These are phyloP conservation scores for Paulownia fortunei DNA, from an alignment of 257 asterid species.

Conservation along the genomic window DNA sequence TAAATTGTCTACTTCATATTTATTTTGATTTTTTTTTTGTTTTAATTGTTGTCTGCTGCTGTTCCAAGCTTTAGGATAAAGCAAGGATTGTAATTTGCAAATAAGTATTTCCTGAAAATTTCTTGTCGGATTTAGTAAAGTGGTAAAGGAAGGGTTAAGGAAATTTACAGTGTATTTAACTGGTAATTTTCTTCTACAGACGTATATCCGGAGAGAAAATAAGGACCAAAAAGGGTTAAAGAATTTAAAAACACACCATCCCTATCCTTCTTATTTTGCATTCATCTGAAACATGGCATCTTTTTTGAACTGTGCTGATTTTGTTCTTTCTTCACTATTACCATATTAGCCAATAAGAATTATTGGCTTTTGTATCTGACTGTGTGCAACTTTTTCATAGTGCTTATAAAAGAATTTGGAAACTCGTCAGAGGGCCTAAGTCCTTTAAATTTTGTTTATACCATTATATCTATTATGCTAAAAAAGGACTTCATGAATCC, in stretches of 20 bases:
- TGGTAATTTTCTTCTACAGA: no score
- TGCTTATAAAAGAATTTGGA: background rate
- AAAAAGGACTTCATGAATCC: background rate
- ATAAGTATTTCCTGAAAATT: background rate
- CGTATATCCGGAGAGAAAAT: background rate
- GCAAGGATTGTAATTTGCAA: background rate
- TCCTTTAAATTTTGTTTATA: background rate
- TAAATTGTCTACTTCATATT: background rate
- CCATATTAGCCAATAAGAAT: background rate
- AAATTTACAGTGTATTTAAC: background rate
- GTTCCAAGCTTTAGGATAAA: background rate
- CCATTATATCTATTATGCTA: conserved; percentile 4
- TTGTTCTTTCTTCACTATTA: background rate
- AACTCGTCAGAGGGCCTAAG: background rate
- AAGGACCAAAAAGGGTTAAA: background rate
- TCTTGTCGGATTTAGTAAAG: conserved; percentile 3
- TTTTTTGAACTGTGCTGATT: background rate
- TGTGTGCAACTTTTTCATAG: background rate
- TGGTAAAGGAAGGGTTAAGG: background rate
- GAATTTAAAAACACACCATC: background rate
- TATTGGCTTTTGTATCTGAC: conserved; percentile 12
- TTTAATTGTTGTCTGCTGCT: background rate
- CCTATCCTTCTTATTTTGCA: background rate
- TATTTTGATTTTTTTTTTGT: background rate
- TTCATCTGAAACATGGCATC: background rate